Base-by-base conservation (phyloP, 306 rosid species). In the Medicago arabica region DNA sequence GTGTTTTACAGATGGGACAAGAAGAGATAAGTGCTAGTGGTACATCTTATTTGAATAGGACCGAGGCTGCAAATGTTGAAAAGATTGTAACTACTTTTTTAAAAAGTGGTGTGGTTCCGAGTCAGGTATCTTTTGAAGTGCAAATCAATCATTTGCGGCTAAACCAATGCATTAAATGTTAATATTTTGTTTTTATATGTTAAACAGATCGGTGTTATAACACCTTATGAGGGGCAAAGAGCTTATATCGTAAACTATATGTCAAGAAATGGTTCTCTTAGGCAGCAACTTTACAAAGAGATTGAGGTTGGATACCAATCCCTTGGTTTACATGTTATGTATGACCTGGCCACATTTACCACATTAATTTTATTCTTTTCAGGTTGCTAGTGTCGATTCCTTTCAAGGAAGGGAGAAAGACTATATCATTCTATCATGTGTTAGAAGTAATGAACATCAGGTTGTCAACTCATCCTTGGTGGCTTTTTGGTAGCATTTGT, bases 321-420 rank as follows among this genome's bases (percentile, higher is more conserved):
- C 54, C 72, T 15, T 54, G 28, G 19, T 23, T 54, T 67, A 34
- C 78, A 23, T 25, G 46, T 47, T 67, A 49, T 54, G 40, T 58
- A 12, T 67, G 41, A 38, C 31, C 72, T 66, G 69, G 41, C 60
- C 13, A 15, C 69, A 47, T 18, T 68, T 73, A 12, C 61, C 49
- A n/a, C 53, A 71, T 50, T 13, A 54, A 50, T 79, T 78, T 47
- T 73, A 76, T 68, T 81, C 66, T 19, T 82, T 77, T 68, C 87
- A 96, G 99, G 99, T 96, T 90, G 99, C 99, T 16, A 96, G 99
- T 69, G 99, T 96, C 15, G 99, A 96, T 89, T 96, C 99, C 67
- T 96, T 96, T 85, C 99, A 96, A 82, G 99, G 99, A 84, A 92
- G 99, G 87, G 99, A 96, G 79, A 96, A 96, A 81, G 99, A 96